Conservation (phyloP, 345 rosid genomes). For the Viola odorata region DNA sequence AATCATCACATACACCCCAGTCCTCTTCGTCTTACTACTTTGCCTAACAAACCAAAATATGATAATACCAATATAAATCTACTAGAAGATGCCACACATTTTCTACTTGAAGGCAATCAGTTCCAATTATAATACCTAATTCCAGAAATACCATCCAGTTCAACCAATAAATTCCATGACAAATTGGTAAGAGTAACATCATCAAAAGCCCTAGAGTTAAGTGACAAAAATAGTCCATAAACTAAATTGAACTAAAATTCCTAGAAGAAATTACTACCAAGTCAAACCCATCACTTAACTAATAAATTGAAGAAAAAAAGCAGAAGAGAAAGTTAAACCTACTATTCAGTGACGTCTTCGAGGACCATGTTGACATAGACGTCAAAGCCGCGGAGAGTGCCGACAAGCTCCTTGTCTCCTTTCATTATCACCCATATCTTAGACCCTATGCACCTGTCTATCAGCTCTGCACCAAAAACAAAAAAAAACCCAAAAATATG, state of each 20-base stretch:
- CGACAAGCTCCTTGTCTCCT: slow-evolving; percentile 89
- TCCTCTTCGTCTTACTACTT: no score
- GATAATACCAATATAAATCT: no score
- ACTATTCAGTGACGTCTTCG: slow-evolving; percentile 72
- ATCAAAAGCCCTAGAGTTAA: not conserved
- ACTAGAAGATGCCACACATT: no score
- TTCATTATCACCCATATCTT: slow-evolving; percentile 89
- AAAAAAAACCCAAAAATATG: not conserved
- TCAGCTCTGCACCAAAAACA: slow-evolving; percentile 46
- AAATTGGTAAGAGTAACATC: no score
- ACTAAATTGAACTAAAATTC: not conserved
- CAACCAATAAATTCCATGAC: no score
- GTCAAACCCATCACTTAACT: no score
- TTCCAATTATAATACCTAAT: no score
- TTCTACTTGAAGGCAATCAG: no score
- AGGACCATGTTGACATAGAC: slow-evolving; percentile 82
- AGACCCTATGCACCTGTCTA: slow-evolving; percentile 81
- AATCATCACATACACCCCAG: no score
- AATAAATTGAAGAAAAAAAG: not conserved
- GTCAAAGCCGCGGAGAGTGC: slow-evolving; percentile 70
- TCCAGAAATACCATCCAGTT: no score
- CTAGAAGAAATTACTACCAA: not conserved
- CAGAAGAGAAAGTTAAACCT: slow-evolving; percentile 9
- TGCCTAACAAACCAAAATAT: no score
- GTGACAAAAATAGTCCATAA: not conserved